Conservation (phyloP, 805 yeast genomes). For the Cyberlindnera xylosilytica region DNA sequence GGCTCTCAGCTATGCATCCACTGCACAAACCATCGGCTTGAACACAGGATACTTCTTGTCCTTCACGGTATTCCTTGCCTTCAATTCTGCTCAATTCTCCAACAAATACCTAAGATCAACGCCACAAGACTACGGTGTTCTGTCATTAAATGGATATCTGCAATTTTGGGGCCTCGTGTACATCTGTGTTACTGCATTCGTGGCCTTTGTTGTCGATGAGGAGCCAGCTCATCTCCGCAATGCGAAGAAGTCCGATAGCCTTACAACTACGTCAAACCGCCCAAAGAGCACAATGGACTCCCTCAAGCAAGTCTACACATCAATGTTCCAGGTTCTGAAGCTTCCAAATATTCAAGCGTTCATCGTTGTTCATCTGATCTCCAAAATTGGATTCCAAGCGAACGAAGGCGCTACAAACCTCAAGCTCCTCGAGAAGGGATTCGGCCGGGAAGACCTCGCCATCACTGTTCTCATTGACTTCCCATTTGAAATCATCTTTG, state of each 20-base stretch:
- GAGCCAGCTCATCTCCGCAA: conserved; percentile 51
- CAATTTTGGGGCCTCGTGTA: conserved; percentile 74
- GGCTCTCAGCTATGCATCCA: conserved; percentile 86
- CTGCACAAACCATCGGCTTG: conserved; percentile 95
- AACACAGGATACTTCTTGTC: conserved; percentile 90
- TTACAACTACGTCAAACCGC: conserved; percentile 23
- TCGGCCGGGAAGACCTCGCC: conserved; percentile 90
- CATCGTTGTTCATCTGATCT: conserved; percentile 67
- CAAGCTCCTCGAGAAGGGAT: conserved; percentile 85
- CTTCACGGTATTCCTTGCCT: conserved; percentile 86
- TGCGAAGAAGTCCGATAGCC: conserved; percentile 29
- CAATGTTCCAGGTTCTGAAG: conserved; percentile 68
- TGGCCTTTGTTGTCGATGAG: conserved; percentile 64
- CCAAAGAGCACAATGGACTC: conserved; percentile 22
- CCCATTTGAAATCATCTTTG: conserved; percentile 93
- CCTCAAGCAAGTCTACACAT: conserved; percentile 52
- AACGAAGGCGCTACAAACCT: conserved; percentile 95
- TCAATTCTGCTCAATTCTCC: conserved; percentile 90
- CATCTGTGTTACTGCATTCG: conserved; percentile 58
- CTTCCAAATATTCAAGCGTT: conserved; percentile 71
- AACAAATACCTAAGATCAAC: conserved; percentile 69
- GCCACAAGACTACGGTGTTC: conserved; percentile 62
- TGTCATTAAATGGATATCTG: conserved; percentile 74
- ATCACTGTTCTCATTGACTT: conserved; percentile 90
- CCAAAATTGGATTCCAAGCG: conserved; percentile 92